Evolutionary conservation across 2,329 filamentous ascomycete genomes (phyloP), one percentile per base, ranked within the genome.

Genomic region (Cladosporium austrohemisphaericum): DNA sequence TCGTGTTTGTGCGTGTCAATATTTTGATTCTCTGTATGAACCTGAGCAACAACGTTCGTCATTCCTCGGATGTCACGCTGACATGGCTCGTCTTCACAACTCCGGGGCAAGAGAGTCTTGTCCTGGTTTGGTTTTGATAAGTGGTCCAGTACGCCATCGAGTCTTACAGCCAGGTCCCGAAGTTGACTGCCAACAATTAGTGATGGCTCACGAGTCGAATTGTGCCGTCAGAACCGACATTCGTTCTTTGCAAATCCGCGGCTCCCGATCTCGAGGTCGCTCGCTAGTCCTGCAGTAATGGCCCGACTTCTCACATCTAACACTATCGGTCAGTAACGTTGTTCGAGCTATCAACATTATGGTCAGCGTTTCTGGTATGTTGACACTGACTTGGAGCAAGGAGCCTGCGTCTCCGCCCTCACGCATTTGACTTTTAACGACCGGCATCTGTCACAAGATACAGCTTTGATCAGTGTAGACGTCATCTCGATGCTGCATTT

Each of bases 391-490:
- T 45, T 45, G 4, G 41, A 19, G n/a, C 41, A 45, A 20, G 16
- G n/a, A 6, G 18, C 19, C 18, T 45, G 22, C 6, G 16, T 19
- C 9, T 22, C 18, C 8, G 19, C 19, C 19, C 19, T 13, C 4
- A 33, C 13, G 26, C 41, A 45, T 45, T 45, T 45, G 29, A 45
- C 41, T 16, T 45, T 45, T 19, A 45, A 25, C 3, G 19, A 31
- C 22, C 41, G 28, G 25, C 41, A 45, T 45, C 33, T 23, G 28
- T 45, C 41, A 19, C 41, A 45, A 11, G 41, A 36, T 36, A 36
- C 10, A 5, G 32, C 29, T n/a, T n/a, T n/a, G n/a, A n/a, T n/a
- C n/a, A n/a, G n/a, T n/a, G n/a, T n/a, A n/a, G n/a, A n/a, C n/a
- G n/a, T n/a, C n/a, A n/a, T n/a, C n/a, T n/a, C n/a, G n/a, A n/a